Conservation (phyloP, 116 monocot genomes). For the Dioscorea cayenensis region DNA sequence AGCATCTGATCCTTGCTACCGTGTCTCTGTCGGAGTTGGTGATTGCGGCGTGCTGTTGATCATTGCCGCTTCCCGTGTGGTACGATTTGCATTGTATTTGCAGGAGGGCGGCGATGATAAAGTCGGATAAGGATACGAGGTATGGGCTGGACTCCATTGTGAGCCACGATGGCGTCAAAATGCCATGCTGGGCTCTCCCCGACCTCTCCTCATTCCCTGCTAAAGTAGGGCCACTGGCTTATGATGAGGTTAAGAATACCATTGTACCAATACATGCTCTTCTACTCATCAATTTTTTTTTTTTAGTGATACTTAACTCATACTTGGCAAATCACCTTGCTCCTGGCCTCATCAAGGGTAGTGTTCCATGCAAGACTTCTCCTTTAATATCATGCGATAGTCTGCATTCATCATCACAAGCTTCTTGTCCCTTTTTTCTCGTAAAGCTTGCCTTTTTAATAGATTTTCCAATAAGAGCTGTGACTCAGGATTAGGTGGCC, state of each 20-base stretch:
- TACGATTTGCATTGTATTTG: not conserved
- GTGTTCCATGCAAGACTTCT: too few species aligned
- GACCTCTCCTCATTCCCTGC: slow-evolving; percentile 51
- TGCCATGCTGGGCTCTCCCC: slow-evolving; percentile 68
- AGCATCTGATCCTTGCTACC: not conserved
- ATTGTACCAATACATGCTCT: not conserved
- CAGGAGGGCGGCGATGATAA: slow-evolving; percentile 71
- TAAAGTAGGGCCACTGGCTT: slow-evolving; percentile 56
- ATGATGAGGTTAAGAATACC: slow-evolving; percentile 37
- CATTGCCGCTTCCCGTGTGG: too few species aligned
- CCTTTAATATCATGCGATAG: too few species aligned
- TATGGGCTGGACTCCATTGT: slow-evolving; percentile 65
- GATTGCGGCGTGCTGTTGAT: too few species aligned
- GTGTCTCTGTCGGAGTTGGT: too few species aligned
- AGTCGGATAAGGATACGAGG: slow-evolving; percentile 76
- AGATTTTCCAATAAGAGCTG: too few species aligned
- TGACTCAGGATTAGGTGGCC: too few species aligned
- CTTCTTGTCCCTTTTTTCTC: too few species aligned
- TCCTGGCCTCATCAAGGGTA: too few species aligned
- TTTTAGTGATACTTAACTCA: not conserved
- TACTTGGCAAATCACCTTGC: too few species aligned
- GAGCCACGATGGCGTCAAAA: slow-evolving; percentile 75
- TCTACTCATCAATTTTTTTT: not conserved
- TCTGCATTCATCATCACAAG: too few species aligned
- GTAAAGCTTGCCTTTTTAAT: too few species aligned